Base-by-base conservation (phyloP, 2,329 filamentous ascomycete genomes). In the Rutstroemia sp. region DNA sequence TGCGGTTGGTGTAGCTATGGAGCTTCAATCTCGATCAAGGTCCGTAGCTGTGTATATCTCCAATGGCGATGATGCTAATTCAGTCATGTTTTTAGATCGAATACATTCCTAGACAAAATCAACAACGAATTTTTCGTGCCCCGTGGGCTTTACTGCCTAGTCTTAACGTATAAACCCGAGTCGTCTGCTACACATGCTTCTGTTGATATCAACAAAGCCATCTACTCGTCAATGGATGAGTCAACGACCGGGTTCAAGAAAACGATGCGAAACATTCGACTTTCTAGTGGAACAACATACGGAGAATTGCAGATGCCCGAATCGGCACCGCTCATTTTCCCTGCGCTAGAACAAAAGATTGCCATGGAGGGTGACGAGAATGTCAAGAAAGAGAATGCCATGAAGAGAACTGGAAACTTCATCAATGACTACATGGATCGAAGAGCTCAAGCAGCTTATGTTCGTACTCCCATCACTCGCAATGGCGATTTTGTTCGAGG, bases 71-170 rank as follows among this genome's bases (percentile, higher is more conserved):
- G 38, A 52, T 41, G 16, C 53, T 59, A 23, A 66, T 42, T 7
- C 10, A 4, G 14, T 44, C 34, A 38, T 50, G n/a, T 23, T 45
- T 54, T 1, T 23, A 67, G 66, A 57, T 61, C 62, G 14, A 83
- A 82, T 62, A 70, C 65, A 0, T 85, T 81, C 63, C 73, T 86
- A 16, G 75, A 82, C 61, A 69, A 72, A 38, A 73, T 82, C 62
- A 85, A 85, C 62, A 71, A 75, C 8, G 72, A 78, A 3, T 75
- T 82, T 58, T 86, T 85, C 66, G 74, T 73, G 48, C 81, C 82
- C 0, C 74, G 74, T 2, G 81, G 81, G 0, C 72, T 85, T 0
- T 79, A 77, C 67, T 77, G 74, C 58, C 70, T 80, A 19, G 71
- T 86, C 39, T 75, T 84, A 69, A 77, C 77, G 1, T 82, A 75